Conservation (phyloP, 208 protist species). For the Trypanosoma conorhini region DNA sequence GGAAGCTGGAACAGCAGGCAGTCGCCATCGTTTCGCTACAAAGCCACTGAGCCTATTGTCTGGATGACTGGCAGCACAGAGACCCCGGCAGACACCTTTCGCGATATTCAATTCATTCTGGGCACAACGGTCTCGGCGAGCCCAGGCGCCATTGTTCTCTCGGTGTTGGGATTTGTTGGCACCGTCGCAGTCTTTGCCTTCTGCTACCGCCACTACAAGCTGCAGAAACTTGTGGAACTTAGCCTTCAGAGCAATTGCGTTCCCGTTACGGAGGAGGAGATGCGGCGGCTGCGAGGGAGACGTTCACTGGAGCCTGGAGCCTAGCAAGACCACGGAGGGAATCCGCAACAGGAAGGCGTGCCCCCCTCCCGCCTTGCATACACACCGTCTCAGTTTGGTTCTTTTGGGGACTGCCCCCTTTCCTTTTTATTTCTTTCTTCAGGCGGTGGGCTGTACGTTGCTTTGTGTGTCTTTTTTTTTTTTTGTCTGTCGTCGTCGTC, state of each 20-base stretch:
- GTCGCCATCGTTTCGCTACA: slow-evolving; percentile 35
- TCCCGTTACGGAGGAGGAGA: slow-evolving; percentile 79
- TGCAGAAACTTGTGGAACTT: slow-evolving; percentile 80
- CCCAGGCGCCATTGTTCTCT: slow-evolving; percentile 80
- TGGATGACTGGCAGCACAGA: slow-evolving; percentile 72
- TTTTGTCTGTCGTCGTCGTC: not conserved
- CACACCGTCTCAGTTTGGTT: too few relatives aligned
- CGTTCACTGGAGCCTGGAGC: not conserved
- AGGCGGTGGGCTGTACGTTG: not conserved
- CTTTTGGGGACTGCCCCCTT: too few relatives aligned
- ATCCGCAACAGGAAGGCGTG: not conserved
- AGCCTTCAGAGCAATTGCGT: slow-evolving; percentile 64
- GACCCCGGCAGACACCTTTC: slow-evolving; percentile 73
- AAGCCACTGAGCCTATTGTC: slow-evolving; percentile 34
- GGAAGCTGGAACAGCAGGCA: slow-evolving; percentile 57
- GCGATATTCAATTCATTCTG: slow-evolving; percentile 81
- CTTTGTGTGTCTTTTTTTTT: slow-evolving; percentile 9
- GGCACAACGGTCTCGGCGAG: slow-evolving; percentile 61
- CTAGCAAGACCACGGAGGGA: not conserved
- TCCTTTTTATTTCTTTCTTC: too few relatives aligned
- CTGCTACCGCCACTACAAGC: slow-evolving; percentile 82
- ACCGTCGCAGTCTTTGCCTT: slow-evolving; percentile 86
- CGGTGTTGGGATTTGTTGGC: slow-evolving; percentile 73
- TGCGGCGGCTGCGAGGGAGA: slow-evolving; percentile 58
- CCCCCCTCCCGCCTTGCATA: too few relatives aligned